Conservation (phyloP, 495 filamentous ascomycete species). For the Apodospora peruviana region DNA sequence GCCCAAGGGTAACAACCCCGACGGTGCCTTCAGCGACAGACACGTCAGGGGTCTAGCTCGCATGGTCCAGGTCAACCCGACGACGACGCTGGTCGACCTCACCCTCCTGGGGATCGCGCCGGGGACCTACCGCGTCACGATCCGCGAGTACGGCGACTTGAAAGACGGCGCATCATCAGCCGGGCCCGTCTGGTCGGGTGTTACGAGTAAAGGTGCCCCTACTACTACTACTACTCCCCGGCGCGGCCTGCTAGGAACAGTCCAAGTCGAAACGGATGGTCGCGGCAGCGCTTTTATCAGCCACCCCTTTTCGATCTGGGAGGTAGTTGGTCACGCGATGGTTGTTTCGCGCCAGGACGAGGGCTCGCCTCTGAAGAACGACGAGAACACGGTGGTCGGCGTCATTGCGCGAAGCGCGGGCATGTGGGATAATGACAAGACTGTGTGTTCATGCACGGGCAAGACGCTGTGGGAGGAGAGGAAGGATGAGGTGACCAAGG, state of each 20-base stretch:
- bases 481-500: constrained; percentile 77
- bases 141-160: constrained; percentile 86
- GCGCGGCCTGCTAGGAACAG: constrained; percentile 65
- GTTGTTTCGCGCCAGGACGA: constrained; percentile 64
- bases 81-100: constrained; percentile 77
- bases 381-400: constrained; percentile 78
- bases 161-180: constrained; percentile 74
- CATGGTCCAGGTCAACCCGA: constrained; percentile 73
- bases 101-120: constrained; percentile 79
- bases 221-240: constrained; percentile 22
- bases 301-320: constrained; percentile 81
- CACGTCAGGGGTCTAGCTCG: constrained; percentile 68
- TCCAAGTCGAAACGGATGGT: constrained; percentile 65
- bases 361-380: constrained; percentile 50
- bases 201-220: constrained; percentile 3
- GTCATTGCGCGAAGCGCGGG: constrained; percentile 93
- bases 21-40: constrained; percentile 27
- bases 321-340: constrained; percentile 88
- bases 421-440: constrained; percentile 98
- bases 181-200: constrained; percentile 69
- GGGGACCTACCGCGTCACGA: constrained; percentile 75
- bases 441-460: constrained; percentile 86
- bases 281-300: constrained; percentile 74
- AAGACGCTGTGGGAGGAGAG: constrained; percentile 98
- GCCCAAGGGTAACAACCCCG: constrained; percentile 18